Evolutionary conservation across 495 filamentous ascomycete genomes (phyloP).

Genomic region (Aspergillus indologenus): DNA sequence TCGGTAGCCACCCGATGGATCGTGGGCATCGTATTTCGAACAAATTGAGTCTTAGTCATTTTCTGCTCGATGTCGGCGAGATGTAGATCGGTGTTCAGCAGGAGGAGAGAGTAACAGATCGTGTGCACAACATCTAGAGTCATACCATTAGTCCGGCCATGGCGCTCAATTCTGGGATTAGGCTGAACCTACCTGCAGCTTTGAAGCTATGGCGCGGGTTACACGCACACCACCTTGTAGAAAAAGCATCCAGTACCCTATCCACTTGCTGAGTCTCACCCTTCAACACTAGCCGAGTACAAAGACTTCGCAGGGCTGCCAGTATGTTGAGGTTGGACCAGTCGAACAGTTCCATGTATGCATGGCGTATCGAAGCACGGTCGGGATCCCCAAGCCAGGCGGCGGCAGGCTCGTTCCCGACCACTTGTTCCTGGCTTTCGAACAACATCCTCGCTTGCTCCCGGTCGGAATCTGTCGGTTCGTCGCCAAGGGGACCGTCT

Average conservation of each 20-base stretch:
- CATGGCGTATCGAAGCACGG: slow-evolving; percentile 64
- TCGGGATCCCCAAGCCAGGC: slow-evolving; percentile 81
- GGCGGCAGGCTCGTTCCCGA: slow-evolving; percentile 72
- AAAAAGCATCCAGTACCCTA: slow-evolving; percentile 84
- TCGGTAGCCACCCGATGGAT: slow-evolving; percentile 73
- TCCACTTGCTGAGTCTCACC: slow-evolving; percentile 98
- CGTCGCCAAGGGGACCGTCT: slow-evolving; percentile 26
- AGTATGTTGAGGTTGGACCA: slow-evolving; percentile 82
- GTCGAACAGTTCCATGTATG: slow-evolving; percentile 91
- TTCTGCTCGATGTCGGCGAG: slow-evolving; percentile 90
- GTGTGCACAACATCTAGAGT: slow-evolving; percentile 87
- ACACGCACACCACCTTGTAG: slow-evolving; percentile 87
- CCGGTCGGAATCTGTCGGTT: slow-evolving; percentile 55
- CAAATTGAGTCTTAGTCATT: slow-evolving; percentile 91
- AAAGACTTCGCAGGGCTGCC: slow-evolving; percentile 72
- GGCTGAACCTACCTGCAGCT: slow-evolving; percentile 59
- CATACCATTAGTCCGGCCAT: not conserved
- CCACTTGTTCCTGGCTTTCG: slow-evolving; percentile 78
- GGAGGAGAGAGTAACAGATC: slow-evolving; percentile 90
- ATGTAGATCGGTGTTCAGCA: slow-evolving; percentile 96
- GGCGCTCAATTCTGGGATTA: not conserved
- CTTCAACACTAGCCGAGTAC: slow-evolving; percentile 75
- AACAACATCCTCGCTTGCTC: slow-evolving; percentile 78
- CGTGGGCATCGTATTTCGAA: slow-evolving; percentile 95
- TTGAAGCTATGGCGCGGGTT: slow-evolving; percentile 96